A percentile compares a stretch with the other conserved stretches of the same genome.
Evolutionary conservation across 2,329 filamentous ascomycete genomes (phyloP).

Genomic region (Ophiostoma perfectum): DNA sequence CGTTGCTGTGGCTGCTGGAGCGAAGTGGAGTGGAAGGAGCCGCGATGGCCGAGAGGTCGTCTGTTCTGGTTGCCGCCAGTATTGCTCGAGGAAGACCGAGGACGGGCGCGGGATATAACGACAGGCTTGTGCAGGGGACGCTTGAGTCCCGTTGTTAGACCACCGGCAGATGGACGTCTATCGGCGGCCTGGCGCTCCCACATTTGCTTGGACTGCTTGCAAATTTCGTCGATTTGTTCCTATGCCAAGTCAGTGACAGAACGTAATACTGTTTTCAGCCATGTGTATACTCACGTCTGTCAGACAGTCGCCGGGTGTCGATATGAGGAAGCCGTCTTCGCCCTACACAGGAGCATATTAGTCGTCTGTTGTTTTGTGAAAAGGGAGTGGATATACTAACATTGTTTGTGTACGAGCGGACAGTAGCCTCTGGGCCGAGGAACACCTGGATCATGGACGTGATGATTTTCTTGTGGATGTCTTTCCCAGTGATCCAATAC

Average conservation of each 20-base stretch:
- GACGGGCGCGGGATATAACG: constrained; percentile 42
- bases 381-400: constrained; percentile 31
- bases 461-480: constrained; percentile 58
- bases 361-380: background rate
- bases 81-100: background rate
- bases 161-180: constrained; percentile 28
- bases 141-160: constrained; percentile 38
- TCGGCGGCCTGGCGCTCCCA: constrained; percentile 54
- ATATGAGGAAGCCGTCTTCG: constrained; percentile 57
- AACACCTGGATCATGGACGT: constrained; percentile 54
- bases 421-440: constrained; percentile 53
- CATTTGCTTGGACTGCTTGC: constrained; percentile 52
- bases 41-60: constrained; percentile 19
- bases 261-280: too few species aligned
- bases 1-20: constrained; percentile 26
- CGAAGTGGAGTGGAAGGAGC: constrained; percentile 31
- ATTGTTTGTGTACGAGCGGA: constrained; percentile 52
- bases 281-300: constrained; percentile 49
- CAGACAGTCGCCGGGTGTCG: constrained; percentile 52
- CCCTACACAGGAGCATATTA: constrained; percentile 38
- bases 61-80: constrained; percentile 29
- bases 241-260: constrained; percentile 29
- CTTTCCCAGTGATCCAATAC: constrained; percentile 56
- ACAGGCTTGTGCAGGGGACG: constrained; percentile 53
- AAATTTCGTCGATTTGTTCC: constrained; percentile 61